Base-by-base conservation (phyloP, 2,329 filamentous ascomycete species). In the Penicillium vulpinum region DNA sequence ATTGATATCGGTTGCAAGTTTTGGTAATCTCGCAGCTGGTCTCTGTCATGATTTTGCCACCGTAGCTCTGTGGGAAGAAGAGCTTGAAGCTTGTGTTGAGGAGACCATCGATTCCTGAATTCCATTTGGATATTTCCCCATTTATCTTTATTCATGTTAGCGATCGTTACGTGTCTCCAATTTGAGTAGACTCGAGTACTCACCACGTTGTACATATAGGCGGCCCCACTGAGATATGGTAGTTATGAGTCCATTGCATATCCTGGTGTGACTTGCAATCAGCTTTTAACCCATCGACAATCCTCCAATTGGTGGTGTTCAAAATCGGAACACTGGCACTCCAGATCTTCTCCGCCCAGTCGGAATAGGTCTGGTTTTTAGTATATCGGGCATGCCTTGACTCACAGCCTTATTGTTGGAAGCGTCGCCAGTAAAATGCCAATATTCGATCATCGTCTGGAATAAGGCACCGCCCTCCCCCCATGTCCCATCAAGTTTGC, bases 341-440 rank as follows among this genome's bases (percentile, higher is more conserved):
- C 59, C 59, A 61, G 36, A 56, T 51, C 41, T 56, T 59, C 39
- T 56, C 56, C 1, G 60, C 60, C 60, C 60, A 62, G 7, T 51
- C 39, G 13, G 51, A 51, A 33, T 60, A 62, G 9, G 57, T 56
- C 22, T 48, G 40, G 22, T 62, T 58, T 5, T 51, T 56, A n/a
- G 57, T 56, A 21, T 53, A 57, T 31, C 54, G 45, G 56, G 79
- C 58, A 94, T 78, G 6, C 83, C 90, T 61, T 89, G 79, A 41
- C 79, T 81, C 16, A 85, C 83, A 31, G 89, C 76, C n/a, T 86
- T 76, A 69, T 91, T 91, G 76, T 88, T 92, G 39, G 80, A 80
- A 7, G 81, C 75, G 68, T 92, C 88, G 16, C 85, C 85, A 0
- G 89, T 92, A 68, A 89, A 89, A 70, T 87, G 88, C 88, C 89